Percentiles rank a stretch among this genome's conserved stretches.
Conservation (phyloP, 2,329 filamentous ascomycete genomes). For the Chaetomium strumarium region DNA sequence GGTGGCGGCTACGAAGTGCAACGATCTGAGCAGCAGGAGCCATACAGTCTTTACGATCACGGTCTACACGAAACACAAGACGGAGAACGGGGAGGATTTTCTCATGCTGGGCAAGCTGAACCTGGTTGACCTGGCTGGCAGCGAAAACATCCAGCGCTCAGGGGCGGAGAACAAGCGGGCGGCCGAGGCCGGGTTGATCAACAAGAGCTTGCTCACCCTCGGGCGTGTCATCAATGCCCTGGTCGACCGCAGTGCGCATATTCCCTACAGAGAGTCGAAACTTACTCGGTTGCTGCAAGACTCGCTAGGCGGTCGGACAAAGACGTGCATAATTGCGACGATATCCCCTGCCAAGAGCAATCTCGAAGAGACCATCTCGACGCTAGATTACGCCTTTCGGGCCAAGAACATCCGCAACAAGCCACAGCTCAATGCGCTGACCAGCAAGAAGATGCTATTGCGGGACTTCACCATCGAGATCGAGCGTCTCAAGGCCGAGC, state of each 20-base stretch:
- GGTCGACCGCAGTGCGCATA: conserved; percentile 83
- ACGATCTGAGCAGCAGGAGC: conserved; percentile 92
- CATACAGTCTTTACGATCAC: conserved; percentile 98
- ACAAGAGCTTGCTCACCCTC: conserved; percentile 92
- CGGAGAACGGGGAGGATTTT: conserved; percentile 81
- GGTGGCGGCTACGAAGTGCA: conserved; percentile 99
- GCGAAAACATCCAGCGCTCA: conserved; percentile 94
- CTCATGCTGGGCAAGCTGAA: conserved; percentile 91
- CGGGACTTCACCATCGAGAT: conserved; percentile 89
- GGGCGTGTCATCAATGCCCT: conserved; percentile 96
- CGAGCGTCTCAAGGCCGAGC: conserved; percentile 86
- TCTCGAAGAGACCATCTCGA: conserved; percentile 95
- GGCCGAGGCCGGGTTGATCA: conserved; percentile 91
- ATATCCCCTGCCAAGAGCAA: conserved; percentile 93
- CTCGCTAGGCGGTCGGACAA: conserved; percentile 88
- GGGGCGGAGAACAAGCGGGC: conserved; percentile 98
- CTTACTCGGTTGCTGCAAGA: conserved; percentile 92
- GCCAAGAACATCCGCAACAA: conserved; percentile 99
- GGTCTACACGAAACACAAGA: conserved; percentile 75
- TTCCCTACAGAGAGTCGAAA: conserved; percentile 90
- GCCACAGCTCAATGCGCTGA: conserved; percentile 85
- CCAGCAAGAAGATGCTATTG: conserved; percentile 89
- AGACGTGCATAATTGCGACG: conserved; percentile 98
- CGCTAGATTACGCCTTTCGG: conserved; percentile 92
- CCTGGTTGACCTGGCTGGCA: conserved; percentile 91